Percentiles rank a stretch among this genome's conserved stretches.
Evolutionary conservation across 441 rosid species (phyloP).

Genomic region (Capsella rubella): DNA sequence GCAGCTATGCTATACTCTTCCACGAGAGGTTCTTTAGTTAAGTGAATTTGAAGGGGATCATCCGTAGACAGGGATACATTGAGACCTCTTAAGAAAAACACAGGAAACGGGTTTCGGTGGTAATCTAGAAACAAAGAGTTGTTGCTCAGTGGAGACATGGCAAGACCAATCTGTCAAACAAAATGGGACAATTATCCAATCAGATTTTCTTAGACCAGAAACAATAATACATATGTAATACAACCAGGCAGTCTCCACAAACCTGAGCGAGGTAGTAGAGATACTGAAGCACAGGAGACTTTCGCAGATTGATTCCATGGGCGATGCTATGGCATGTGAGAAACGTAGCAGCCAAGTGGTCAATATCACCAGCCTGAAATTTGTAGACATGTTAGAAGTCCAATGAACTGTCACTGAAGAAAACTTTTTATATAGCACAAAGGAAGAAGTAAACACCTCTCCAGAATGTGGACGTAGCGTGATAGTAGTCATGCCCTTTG

Average conservation of each 20-base stretch:
- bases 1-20: conserved; percentile 99
- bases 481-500: conserved; percentile 98
- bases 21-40: conserved; percentile 97
- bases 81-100: conserved; percentile 93
- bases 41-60: conserved; percentile 98
- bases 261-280: conserved; percentile 97
- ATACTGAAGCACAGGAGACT: conserved; percentile 99
- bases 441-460: conserved; percentile 62
- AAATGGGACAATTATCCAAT: conserved; percentile 37
- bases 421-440: not conserved
- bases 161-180: conserved; percentile 84
- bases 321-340: conserved; percentile 94
- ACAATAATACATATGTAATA: conserved; percentile 9
- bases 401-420: conserved; percentile 6
- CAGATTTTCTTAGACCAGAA: conserved; percentile 27
- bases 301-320: conserved; percentile 94
- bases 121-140: conserved; percentile 96
- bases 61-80: conserved; percentile 98
- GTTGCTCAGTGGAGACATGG: conserved; percentile 99
- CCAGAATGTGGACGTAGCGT: conserved; percentile 96
- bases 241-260: conserved; percentile 31
- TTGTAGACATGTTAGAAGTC: conserved; percentile 32
- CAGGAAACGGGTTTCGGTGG: conserved; percentile 91
- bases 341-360: conserved; percentile 99
- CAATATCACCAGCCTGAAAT: conserved; percentile 97